Conservation (phyloP, 176 grass and related monocot genomes). For the Oryza glaberrima region DNA sequence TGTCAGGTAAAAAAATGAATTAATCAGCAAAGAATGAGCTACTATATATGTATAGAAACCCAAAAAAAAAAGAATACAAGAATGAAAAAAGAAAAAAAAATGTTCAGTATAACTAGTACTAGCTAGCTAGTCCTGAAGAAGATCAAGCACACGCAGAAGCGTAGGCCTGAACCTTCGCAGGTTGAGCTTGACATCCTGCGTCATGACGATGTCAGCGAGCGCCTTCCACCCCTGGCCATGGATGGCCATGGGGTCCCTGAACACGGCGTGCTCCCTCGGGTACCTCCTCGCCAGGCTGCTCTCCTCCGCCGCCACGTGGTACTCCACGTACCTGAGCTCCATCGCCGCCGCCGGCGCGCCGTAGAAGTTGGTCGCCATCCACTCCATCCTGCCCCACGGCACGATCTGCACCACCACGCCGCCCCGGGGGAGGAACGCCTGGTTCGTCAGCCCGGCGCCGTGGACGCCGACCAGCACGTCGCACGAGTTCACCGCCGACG, state of each 20-base stretch:
- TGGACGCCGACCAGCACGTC: slow-evolving; percentile 67
- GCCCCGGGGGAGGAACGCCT: slow-evolving; percentile 48
- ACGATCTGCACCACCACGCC: slow-evolving; percentile 63
- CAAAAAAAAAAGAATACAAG: slow-evolving; percentile 20
- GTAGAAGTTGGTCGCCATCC: slow-evolving; percentile 75
- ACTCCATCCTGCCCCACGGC: slow-evolving; percentile 74
- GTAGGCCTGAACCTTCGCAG: slow-evolving; percentile 59
- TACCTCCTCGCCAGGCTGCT: slow-evolving; percentile 57
- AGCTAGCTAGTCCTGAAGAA: slow-evolving; percentile 56
- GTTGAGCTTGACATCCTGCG: slow-evolving; percentile 62
- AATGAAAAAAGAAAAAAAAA: slow-evolving; percentile 28
- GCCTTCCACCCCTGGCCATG: slow-evolving; percentile 62
- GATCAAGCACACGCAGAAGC: slow-evolving; percentile 53
- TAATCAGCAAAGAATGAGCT: slow-evolving; percentile 32
- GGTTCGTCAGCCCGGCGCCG: slow-evolving; percentile 63
- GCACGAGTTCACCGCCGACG: slow-evolving; percentile 57
- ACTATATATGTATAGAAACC: slow-evolving; percentile 24
- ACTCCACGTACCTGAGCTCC: slow-evolving; percentile 63
- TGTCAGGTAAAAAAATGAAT: slow-evolving; percentile 25
- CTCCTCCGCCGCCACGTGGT: slow-evolving; percentile 50
- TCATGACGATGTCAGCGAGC: slow-evolving; percentile 51
- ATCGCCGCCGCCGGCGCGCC: slow-evolving; percentile 61
- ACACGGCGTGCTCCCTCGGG: slow-evolving; percentile 58
- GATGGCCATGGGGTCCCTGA: slow-evolving; percentile 64
- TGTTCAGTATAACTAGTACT: background rate